A percentile compares a stretch with the other conserved stretches of the same genome.
Conservation (phyloP, 768 basidiomycete species). For the Lactarius vividus region DNA sequence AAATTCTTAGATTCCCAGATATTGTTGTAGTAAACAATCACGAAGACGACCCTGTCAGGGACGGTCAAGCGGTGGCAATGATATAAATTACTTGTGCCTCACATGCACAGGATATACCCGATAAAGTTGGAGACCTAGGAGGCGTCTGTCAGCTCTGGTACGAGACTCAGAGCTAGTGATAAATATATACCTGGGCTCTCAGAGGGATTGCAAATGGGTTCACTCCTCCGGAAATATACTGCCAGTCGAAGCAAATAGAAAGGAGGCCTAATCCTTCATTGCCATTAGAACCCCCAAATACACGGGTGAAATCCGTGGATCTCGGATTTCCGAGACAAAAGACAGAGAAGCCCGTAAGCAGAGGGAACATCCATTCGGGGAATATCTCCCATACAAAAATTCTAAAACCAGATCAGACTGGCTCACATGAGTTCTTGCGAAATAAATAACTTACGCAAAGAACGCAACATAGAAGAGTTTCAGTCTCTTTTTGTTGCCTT, state of each 20-base stretch:
- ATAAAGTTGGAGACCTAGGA: slow-evolving; percentile 45
- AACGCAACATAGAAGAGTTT: slow-evolving; percentile 49
- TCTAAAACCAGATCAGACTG: slow-evolving; percentile 21
- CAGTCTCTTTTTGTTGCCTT: slow-evolving; percentile 41
- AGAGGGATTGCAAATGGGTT: slow-evolving; percentile 57
- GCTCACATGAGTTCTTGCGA: not conserved
- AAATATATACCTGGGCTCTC: slow-evolving; percentile 39
- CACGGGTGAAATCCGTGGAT: slow-evolving; percentile 28
- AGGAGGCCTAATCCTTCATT: slow-evolving; percentile 32
- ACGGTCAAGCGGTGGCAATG: not conserved
- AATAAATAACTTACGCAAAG: slow-evolving; percentile 31
- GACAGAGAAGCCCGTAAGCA: slow-evolving; percentile 32
- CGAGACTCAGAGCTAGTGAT: not conserved
- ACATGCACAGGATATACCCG: slow-evolving; percentile 56
- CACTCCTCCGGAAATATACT: slow-evolving; percentile 32
- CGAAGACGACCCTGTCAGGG: slow-evolving; percentile 29
- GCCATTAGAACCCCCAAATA: slow-evolving; percentile 31
- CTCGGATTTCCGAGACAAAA: slow-evolving; percentile 33
- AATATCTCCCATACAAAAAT: slow-evolving; percentile 35
- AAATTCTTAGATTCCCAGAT: slow-evolving; percentile 30
- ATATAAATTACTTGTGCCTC: slow-evolving; percentile 16
- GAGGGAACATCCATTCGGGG: slow-evolving; percentile 27
- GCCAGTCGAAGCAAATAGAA: slow-evolving; percentile 32
- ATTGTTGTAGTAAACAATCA: slow-evolving; percentile 33
- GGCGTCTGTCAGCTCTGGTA: not conserved